These are phyloP conservation scores for Fusarium sarcochroum DNA, from an alignment of 2,329 filamentous ascomycete species.

Conservation along the genomic window DNA sequence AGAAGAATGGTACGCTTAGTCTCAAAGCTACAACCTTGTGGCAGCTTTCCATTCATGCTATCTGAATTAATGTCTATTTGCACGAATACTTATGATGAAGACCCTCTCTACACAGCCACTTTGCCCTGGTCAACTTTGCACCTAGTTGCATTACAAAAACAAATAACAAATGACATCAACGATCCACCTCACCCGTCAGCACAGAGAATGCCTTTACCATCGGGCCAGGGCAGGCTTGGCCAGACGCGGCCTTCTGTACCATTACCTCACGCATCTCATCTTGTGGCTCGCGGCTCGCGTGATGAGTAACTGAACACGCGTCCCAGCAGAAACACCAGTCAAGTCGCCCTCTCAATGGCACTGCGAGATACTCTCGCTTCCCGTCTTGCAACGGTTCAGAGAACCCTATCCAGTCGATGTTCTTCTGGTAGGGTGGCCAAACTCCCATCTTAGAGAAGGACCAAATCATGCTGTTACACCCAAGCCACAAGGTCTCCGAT, in stretches of 20 bases:
- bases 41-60: no score
- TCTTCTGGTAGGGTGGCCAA: no score
- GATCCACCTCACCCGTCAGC: rapidly evolving
- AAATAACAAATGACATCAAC: no score
- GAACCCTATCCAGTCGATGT: not conserved
- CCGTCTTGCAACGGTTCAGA: rapidly evolving
- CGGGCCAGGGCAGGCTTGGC: not conserved
- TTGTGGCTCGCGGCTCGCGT: not conserved
- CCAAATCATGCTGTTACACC: not conserved
- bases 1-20: no score
- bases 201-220: not conserved
- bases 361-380: not conserved
- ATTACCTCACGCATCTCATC: not conserved
- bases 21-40: no score
- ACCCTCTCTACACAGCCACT: no score
- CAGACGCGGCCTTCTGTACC: not conserved
- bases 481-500: not conserved
- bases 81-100: no score
- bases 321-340: not conserved
- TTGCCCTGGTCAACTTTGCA: no score
- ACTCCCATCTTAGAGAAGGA: no score
- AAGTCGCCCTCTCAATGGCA: not conserved
- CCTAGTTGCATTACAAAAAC: no score
- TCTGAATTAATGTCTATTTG: no score
- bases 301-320: not conserved